Evolutionary conservation across 2,329 filamentous ascomycete species (phyloP).

Genomic region (Apiospora hydei): DNA sequence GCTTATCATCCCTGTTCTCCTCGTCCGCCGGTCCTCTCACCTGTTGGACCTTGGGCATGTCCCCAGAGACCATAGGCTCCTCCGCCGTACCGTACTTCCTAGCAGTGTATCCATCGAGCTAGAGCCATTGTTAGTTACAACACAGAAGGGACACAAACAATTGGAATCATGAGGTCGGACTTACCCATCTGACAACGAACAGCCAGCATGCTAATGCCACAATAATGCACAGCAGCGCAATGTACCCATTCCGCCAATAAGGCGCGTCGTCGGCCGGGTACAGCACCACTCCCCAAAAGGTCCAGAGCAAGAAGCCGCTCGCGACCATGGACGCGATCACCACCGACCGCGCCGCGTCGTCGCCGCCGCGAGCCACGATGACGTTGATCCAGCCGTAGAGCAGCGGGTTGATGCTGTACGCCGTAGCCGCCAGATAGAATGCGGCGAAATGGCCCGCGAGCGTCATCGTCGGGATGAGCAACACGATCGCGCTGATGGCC

Average conservation of each 20-base stretch:
- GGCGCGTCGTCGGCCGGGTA: slow-evolving; percentile 18
- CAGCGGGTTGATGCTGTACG: slow-evolving; percentile 19
- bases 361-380: slow-evolving; percentile 19
- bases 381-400: slow-evolving; percentile 22
- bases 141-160: background rate
- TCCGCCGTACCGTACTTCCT: slow-evolving; percentile 13
- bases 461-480: background rate
- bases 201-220: background rate
- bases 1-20: background rate
- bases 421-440: slow-evolving; percentile 19
- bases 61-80: background rate
- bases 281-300: slow-evolving; percentile 19
- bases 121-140: background rate
- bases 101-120: slow-evolving; percentile 15
- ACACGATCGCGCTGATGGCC: background rate
- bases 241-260: slow-evolving; percentile 19
- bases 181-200: slow-evolving; percentile 15
- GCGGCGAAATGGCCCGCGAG: slow-evolving; percentile 1
- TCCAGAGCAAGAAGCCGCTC: slow-evolving; percentile 8
- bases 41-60: background rate
- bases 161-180: background rate
- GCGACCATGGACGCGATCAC: slow-evolving; percentile 13
- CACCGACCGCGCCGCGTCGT: slow-evolving; percentile 16
- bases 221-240: slow-evolving; percentile 10
- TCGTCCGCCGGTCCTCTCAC: background rate